Conservation (phyloP, 2,329 filamentous ascomycete species). For the Penicillium oxalicum region DNA sequence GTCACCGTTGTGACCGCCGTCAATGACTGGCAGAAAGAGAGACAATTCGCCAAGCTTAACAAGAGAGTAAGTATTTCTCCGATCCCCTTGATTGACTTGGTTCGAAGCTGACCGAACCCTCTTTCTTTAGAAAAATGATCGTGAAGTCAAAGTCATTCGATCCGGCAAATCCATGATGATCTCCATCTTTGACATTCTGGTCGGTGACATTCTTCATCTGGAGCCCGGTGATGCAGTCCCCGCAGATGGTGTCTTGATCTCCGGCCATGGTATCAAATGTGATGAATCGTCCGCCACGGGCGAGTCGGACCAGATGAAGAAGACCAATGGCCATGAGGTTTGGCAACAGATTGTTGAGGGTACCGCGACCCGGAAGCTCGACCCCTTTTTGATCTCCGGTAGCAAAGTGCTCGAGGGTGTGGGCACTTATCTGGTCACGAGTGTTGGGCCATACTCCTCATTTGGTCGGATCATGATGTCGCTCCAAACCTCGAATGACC, state of each 20-base stretch:
- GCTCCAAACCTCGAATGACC: slow-evolving; percentile 66
- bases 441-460: slow-evolving; percentile 65
- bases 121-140: slow-evolving; percentile 52
- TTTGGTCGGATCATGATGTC: slow-evolving; percentile 72
- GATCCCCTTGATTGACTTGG: not conserved
- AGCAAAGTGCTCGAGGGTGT: slow-evolving; percentile 71
- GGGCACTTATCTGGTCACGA: slow-evolving; percentile 68
- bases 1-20: slow-evolving; percentile 57
- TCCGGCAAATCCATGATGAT: slow-evolving; percentile 60
- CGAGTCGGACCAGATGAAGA: slow-evolving; percentile 67
- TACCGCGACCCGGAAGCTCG: slow-evolving; percentile 50
- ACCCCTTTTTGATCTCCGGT: slow-evolving; percentile 75
- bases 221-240: slow-evolving; percentile 65
- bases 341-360: slow-evolving; percentile 51
- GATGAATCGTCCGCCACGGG: slow-evolving; percentile 70
- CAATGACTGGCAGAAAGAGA: slow-evolving; percentile 65
- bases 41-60: slow-evolving; percentile 59
- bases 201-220: slow-evolving; percentile 64
- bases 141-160: slow-evolving; percentile 60
- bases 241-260: slow-evolving; percentile 64
- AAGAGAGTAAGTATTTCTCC: slow-evolving; percentile 31
- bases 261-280: slow-evolving; percentile 61
- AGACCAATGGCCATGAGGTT: slow-evolving; percentile 56
- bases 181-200: slow-evolving; percentile 60
- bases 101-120: slow-evolving; percentile 10